These are phyloP conservation scores for Coprinopsis strossmayeri DNA, from an alignment of 768 basidiomycete species.

Conservation along the genomic window DNA sequence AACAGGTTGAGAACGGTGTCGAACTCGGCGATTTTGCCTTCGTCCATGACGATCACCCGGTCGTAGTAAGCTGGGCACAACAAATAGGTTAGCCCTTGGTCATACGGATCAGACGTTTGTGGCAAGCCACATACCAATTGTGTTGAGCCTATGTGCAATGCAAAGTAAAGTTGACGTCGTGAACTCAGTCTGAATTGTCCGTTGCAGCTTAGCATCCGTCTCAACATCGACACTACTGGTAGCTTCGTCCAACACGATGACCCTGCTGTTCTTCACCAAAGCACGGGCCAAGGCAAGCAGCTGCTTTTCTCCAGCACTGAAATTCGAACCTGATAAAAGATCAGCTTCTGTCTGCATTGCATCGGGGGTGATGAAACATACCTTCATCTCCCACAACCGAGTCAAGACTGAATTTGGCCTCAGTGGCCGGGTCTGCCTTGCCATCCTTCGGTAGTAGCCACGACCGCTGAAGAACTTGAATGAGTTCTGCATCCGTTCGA, in stretches of 20 bases:
- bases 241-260: slow-evolving; percentile 59
- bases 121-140: slow-evolving; percentile 35
- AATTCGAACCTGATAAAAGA: slow-evolving; percentile 42
- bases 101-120: too few relatives aligned
- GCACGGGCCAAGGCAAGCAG: slow-evolving; percentile 57
- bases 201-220: slow-evolving; percentile 55
- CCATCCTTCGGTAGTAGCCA: slow-evolving; percentile 51
- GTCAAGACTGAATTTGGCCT: slow-evolving; percentile 63
- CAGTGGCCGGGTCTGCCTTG: slow-evolving; percentile 32
- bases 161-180: slow-evolving; percentile 45
- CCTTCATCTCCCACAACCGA: slow-evolving; percentile 59
- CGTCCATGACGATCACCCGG: slow-evolving; percentile 67
- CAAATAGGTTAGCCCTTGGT: too few relatives aligned
- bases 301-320: slow-evolving; percentile 64
- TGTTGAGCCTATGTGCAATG: slow-evolving; percentile 54
- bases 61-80: slow-evolving; percentile 63
- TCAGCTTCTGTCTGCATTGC: too few relatives aligned
- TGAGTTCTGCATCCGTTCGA: slow-evolving; percentile 54
- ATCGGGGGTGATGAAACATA: slow-evolving; percentile 4
- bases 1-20: slow-evolving; percentile 65
- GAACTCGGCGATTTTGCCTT: slow-evolving; percentile 61
- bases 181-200: slow-evolving; percentile 60
- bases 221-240: slow-evolving; percentile 58
- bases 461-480: slow-evolving; percentile 51
- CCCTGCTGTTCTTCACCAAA: slow-evolving; percentile 51